Evolutionary conservation across 2,329 filamentous ascomycete species (phyloP), one percentile per base, ranked within the genome.

Genomic region (Pestalotiopsis sp.): DNA sequence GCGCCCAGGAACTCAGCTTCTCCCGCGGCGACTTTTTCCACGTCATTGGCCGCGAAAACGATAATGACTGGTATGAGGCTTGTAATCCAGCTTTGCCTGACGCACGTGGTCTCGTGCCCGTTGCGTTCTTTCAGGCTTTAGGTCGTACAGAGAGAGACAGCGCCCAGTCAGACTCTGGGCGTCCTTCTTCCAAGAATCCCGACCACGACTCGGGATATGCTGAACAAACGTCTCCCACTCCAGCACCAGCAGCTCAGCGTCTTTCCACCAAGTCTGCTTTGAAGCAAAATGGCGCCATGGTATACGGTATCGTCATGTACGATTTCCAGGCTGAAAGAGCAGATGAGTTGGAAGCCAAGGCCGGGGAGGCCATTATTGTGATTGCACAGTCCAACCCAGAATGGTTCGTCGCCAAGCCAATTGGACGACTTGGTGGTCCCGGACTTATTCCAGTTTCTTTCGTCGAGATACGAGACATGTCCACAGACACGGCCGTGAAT

Each of bases 391-490:
- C 95, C 6, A 98, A 98, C 76, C 94, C 95, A 4, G 96, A 99
- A 80, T 99, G 96, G 96, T 98, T 98, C 76, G 95, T 99, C 70
- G 96, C 96, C 64, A 99, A 99, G 81, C 96, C 96, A n/a, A 99
- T 99, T 78, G 95, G 94, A 70, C 88, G 96, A 72, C 85, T 99
- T n/a, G 96, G 96, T 57, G 96, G 96, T 1, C 96, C 96, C 0
- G 96, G 96, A 55, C 82, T 99, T 74, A 98, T 99, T 72, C 96
- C 96, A 1, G 95, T 98, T 39, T 97, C 94, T 0, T 98, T 97
- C 78, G 93, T 99, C 73, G 94, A 99, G 81, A 95, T 99, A 73
- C 88, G 94, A 78, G 96, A 98, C 79, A 97, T 98, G 92, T 89
- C 90, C 4, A 94, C 93, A 0, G 94, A 95, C 64, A 89, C 92